Evolutionary conservation across 2,329 filamentous ascomycete species (phyloP).

Genomic region (Dothistroma septosporum): DNA sequence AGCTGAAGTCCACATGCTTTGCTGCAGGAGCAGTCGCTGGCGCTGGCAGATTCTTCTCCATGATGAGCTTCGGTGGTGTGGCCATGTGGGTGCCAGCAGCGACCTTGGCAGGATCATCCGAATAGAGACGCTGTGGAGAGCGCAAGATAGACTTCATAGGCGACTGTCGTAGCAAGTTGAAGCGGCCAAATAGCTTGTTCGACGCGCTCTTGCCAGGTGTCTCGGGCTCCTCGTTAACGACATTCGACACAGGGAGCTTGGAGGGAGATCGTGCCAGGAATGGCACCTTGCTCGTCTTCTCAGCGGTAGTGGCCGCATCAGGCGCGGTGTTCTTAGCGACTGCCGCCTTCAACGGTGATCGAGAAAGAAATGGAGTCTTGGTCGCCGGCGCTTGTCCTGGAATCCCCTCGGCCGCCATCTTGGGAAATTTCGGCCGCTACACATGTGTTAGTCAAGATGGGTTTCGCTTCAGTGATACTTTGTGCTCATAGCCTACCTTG

Average conservation of each 20-base stretch:
- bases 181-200: slow-evolving; percentile 39
- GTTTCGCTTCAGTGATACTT: background rate
- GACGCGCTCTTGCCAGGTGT: slow-evolving; percentile 31
- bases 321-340: slow-evolving; percentile 18
- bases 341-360: slow-evolving; percentile 29
- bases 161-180: slow-evolving; percentile 49
- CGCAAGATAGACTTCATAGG: slow-evolving; percentile 62
- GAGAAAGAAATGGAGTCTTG: slow-evolving; percentile 27
- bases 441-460: background rate
- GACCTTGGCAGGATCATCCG: slow-evolving; percentile 55
- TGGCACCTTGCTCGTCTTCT: slow-evolving; percentile 16
- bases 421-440: background rate
- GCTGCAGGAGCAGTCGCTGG: slow-evolving; percentile 52
- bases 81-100: slow-evolving; percentile 57
- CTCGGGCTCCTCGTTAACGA: slow-evolving; percentile 6
- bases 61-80: slow-evolving; percentile 36
- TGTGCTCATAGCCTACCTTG: slow-evolving; percentile 7
- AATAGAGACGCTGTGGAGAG: slow-evolving; percentile 56
- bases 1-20: slow-evolving; percentile 79
- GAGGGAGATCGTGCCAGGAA: slow-evolving; percentile 35
- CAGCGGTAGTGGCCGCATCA: slow-evolving; percentile 9
- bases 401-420: slow-evolving; percentile 6
- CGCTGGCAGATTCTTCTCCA: slow-evolving; percentile 14
- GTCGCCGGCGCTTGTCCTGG: slow-evolving; percentile 9
- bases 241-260: slow-evolving; percentile 22